Evolutionary conservation across 345 rosid genomes (phyloP).

Genomic region (Rhodomyrtus tomentosa): DNA sequence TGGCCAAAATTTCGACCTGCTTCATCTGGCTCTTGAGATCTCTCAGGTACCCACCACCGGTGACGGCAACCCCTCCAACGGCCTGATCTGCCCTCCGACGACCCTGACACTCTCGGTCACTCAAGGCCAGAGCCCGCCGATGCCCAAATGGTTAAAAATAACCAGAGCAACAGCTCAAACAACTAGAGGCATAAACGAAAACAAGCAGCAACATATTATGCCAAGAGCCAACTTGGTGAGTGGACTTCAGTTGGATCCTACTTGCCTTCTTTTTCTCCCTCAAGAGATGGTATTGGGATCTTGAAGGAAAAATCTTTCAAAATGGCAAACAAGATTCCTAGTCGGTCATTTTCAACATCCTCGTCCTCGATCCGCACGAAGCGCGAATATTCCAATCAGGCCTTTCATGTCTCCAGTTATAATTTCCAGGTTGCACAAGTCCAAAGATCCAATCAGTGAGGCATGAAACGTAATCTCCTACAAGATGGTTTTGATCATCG

Average conservation of each 20-base stretch:
- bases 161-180: too few species aligned
- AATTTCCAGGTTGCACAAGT: neutral
- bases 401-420: neutral
- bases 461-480: neutral
- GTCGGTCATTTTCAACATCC: slow-evolving; percentile 25
- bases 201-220: neutral
- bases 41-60: too few species aligned
- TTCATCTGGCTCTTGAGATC: too few species aligned
- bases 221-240: neutral
- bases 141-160: too few species aligned
- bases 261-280: neutral
- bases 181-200: too few species aligned
- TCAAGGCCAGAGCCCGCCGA: too few species aligned
- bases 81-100: too few species aligned
- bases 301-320: neutral
- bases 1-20: too few species aligned
- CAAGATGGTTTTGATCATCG: neutral
- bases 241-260: neutral
- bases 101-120: too few species aligned
- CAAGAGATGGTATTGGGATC: slow-evolving; percentile 12
- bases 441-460: neutral
- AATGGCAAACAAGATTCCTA: slow-evolving; percentile 26
- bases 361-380: neutral
- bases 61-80: too few species aligned
- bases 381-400: neutral